Evolutionary conservation across 2,329 filamentous ascomycete genomes (phyloP), one percentile per base, ranked within the genome.

Genomic region (Colletotrichum coccodes): DNA sequence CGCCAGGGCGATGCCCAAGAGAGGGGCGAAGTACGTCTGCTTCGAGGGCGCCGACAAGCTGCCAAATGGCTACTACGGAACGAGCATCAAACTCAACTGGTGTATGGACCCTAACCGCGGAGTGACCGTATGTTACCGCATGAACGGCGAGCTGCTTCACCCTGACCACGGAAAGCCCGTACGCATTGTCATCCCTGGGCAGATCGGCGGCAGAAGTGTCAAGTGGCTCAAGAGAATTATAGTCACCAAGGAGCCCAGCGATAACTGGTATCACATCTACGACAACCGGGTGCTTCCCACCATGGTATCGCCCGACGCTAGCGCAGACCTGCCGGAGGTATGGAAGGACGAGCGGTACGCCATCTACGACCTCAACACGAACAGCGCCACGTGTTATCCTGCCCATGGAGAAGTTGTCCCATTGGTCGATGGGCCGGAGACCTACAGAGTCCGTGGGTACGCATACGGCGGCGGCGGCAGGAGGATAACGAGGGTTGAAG

Each of bases 231-330:
- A 91, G 82, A 91, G 86, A 72, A 87, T 98, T 69, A 92, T 94
- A 49, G 79, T 98, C 58, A 95, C 94, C 0, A 87, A 90, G 11
- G 84, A 86, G 28, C 94, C 94, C 0, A 97, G 94, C 76, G 91
- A 95, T 71, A 97, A 97, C 76, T 97, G 94, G 94, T 97, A 97
- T 75, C 95, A 98, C 79, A 94, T 97, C 71, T 95, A 96, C 79
- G 95, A 98, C 78, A 98, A 98, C 77, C 86, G 94, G 67, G 94
- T 98, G 1, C 81, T 98, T 44, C 95, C 95, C 72, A 97, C 94
- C 0, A 95, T 91, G 87, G 86, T 97, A 18, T 91, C 91, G 12
- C 94, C 95, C 0, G 94, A 97, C 73, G 91, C 92, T 76, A 91
- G 93, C 67, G 90, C 91, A 2, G 88, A 92, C 71, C 84, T 94